phyloP scores from a whole-genome alignment of 306 rosid species.

The Quercus robur region DNA sequence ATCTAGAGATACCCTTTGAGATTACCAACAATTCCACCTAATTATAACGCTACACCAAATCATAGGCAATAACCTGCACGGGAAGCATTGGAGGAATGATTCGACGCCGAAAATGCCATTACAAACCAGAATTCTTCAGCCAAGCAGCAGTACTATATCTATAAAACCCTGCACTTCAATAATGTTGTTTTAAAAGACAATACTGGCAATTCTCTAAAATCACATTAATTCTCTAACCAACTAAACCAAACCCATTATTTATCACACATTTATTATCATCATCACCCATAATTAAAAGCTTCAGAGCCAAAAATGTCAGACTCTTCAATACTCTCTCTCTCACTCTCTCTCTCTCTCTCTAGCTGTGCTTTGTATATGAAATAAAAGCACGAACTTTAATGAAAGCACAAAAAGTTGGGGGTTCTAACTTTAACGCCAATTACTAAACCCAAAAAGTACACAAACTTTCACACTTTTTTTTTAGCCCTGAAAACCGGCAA shows the following conservation, averaged over 20 bases:
- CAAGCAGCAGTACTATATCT: slow-evolving; percentile 6
- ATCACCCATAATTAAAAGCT: neutral
- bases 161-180: slow-evolving; percentile 10
- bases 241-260: slow-evolving; percentile 19
- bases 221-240: slow-evolving; percentile 22
- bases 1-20: neutral
- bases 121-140: slow-evolving; percentile 16
- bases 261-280: slow-evolving; percentile 14
- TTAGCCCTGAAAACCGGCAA: neutral
- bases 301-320: neutral
- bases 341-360: neutral
- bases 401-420: neutral
- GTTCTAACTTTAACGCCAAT: slow-evolving; percentile 11
- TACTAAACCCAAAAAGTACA: neutral
- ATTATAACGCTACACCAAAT: neutral
- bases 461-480: neutral
- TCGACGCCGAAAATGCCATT: slow-evolving; percentile 56
- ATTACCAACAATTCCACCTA: neutral
- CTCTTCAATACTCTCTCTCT: neutral
- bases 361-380: slow-evolving; percentile 16
- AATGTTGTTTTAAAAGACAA: slow-evolving; percentile 13
- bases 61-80: slow-evolving; percentile 36
- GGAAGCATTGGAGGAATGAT: slow-evolving; percentile 39
- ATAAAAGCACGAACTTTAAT: neutral
- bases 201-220: neutral